phyloP scores from a whole-genome alignment of 371 early-diverging fungal genomes.

The Dinochytrium kinnereticum region DNA sequence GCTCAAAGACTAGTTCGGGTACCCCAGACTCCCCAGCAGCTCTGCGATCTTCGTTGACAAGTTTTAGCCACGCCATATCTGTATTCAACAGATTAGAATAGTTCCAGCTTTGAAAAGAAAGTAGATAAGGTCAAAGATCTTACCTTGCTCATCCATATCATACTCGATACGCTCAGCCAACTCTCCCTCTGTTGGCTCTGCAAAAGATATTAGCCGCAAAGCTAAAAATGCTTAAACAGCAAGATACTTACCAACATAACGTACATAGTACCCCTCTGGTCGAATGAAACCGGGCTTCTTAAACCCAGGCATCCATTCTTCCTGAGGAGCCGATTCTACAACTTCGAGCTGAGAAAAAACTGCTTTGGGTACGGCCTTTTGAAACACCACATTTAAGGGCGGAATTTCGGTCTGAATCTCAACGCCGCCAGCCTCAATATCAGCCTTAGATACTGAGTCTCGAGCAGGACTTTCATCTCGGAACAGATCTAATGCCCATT shows the following conservation, averaged over 20 bases:
- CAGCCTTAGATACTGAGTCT: background rate
- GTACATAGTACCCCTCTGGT: slow-evolving; percentile 40
- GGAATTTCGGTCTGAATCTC: slow-evolving; percentile 44
- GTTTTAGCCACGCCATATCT: slow-evolving; percentile 78
- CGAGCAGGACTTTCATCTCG: background rate
- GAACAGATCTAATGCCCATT: background rate
- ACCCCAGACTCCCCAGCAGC: slow-evolving; percentile 61
- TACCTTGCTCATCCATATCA: slow-evolving; percentile 96
- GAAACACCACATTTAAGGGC: slow-evolving; percentile 25
- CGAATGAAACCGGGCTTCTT: slow-evolving; percentile 16
- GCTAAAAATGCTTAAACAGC: slow-evolving; percentile 40
- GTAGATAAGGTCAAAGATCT: background rate
- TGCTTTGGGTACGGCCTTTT: slow-evolving; percentile 37
- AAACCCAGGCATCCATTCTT: slow-evolving; percentile 13
- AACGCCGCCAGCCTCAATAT: slow-evolving; percentile 51
- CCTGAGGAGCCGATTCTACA: background rate
- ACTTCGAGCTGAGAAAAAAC: slow-evolving; percentile 4
- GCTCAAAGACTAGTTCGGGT: slow-evolving; percentile 77
- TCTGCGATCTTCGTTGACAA: slow-evolving; percentile 69
- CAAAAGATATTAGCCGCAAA: slow-evolving; percentile 53
- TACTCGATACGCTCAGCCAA: slow-evolving; percentile 85
- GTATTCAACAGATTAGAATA: too few relatives aligned
- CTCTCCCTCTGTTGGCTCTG: slow-evolving; percentile 84
- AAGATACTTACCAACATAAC: slow-evolving; percentile 39
- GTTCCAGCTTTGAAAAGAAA: too few relatives aligned